Percentiles rank a stretch among this genome's conserved stretches.
These are phyloP conservation scores for Chaetoceros tenuissimus DNA, from an alignment of 108 stramenopile genomes.

Conservation along the genomic window DNA sequence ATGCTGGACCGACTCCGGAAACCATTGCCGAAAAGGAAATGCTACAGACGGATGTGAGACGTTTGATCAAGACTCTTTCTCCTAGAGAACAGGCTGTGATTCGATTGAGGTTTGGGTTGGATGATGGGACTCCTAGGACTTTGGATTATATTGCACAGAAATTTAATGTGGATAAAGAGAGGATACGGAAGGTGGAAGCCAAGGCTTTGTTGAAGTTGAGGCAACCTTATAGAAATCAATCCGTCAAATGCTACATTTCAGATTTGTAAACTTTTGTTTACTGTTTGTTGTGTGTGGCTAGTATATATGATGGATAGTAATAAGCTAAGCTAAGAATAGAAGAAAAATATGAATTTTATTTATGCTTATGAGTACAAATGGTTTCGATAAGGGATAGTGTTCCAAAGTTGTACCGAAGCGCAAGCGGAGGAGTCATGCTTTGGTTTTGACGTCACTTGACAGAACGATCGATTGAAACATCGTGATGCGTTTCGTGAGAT, in stretches of 20 bases:
- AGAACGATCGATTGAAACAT: too few species aligned
- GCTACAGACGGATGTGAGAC: slow-evolving; percentile 41
- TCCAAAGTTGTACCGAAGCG: too few species aligned
- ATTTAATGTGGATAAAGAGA: slow-evolving; percentile 51
- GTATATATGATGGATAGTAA: too few species aligned
- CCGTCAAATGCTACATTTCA: slow-evolving; percentile 38
- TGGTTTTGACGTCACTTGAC: too few species aligned
- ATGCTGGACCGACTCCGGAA: slow-evolving; percentile 34
- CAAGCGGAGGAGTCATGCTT: too few species aligned
- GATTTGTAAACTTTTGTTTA: too few species aligned
- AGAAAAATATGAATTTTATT: too few species aligned
- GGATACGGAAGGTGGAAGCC: slow-evolving; percentile 71
- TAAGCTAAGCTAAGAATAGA: too few species aligned
- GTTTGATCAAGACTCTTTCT: slow-evolving; percentile 41
- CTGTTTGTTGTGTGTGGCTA: too few species aligned
- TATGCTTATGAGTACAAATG: too few species aligned
- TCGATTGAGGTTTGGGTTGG: slow-evolving; percentile 73
- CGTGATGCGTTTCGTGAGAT: too few species aligned
- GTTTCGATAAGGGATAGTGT: too few species aligned
- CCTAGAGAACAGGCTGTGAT: slow-evolving; percentile 67
- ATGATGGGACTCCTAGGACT: slow-evolving; percentile 51
- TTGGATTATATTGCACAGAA: slow-evolving; percentile 55
- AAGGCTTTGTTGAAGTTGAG: slow-evolving; percentile 68
- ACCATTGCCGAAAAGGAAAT: slow-evolving; percentile 34
- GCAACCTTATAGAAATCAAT: slow-evolving; percentile 44